These are phyloP conservation scores for Camptophora hylomeconis DNA, from an alignment of 2,329 filamentous ascomycete species.

Conservation along the genomic window DNA sequence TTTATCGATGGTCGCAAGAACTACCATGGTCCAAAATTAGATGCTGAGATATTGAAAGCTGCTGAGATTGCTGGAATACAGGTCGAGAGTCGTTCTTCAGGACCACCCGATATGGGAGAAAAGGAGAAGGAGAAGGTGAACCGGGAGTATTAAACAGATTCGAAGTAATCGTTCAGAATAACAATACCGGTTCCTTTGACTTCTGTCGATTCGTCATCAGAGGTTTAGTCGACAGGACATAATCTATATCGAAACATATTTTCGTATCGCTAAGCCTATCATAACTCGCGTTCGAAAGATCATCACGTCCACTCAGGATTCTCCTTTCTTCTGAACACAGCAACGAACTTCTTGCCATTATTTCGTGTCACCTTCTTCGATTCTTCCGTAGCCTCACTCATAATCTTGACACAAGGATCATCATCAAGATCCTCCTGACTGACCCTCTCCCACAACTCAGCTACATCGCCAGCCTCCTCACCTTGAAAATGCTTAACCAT, in stretches of 20 bases:
- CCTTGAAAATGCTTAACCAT: conserved; percentile 38
- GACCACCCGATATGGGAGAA: no score
- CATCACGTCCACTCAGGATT: conserved; percentile 57
- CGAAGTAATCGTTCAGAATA: no score
- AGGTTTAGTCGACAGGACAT: no score
- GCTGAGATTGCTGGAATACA: conserved; percentile 14
- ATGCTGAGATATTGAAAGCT: conserved; percentile 23
- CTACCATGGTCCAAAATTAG: conserved; percentile 40
- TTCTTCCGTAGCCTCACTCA: conserved; percentile 77
- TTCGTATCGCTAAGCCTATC: no score
- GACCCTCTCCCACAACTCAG: conserved; percentile 67
- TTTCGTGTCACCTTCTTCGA: conserved; percentile 93
- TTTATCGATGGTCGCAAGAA: conserved; percentile 48
- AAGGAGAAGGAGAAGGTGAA: no score
- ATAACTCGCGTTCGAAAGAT: background rate
- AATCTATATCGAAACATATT: no score
- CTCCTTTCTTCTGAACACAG: conserved; percentile 67
- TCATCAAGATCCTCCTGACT: conserved; percentile 39
- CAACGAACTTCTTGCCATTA: conserved; percentile 79
- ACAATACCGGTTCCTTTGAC: no score
- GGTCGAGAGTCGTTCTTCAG: no score
- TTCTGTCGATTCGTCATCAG: no score
- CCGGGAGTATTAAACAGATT: no score
- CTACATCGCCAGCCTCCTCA: conserved; percentile 56
- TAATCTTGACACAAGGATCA: conserved; percentile 47